phyloP scores from a whole-genome alignment of 176 grass and related monocot species.

The Oryza meridionalis region DNA sequence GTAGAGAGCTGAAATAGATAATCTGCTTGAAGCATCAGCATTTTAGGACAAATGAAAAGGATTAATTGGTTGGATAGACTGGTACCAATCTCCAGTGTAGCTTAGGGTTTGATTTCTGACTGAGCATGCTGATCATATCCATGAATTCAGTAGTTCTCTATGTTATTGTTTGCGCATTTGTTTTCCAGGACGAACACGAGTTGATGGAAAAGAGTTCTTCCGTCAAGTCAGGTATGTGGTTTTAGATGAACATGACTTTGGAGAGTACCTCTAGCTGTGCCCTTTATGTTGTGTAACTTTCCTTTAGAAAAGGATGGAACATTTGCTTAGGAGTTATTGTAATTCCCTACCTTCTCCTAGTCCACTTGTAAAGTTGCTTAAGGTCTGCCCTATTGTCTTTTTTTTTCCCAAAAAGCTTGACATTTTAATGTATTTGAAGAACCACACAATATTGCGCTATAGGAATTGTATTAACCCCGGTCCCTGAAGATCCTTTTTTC shows the following conservation, averaged over 20 bases:
- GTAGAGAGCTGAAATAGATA: not conserved
- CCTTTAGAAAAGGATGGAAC: not conserved
- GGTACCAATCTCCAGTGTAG: no score
- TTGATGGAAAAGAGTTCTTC: constrained; percentile 99
- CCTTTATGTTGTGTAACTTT: not conserved
- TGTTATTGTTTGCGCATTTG: constrained; percentile 27
- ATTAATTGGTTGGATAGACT: not conserved
- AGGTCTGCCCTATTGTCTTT: not conserved
- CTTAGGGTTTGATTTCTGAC: not conserved
- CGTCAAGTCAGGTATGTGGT: constrained; percentile 82
- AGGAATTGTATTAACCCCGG: not conserved
- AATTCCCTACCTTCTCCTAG: not conserved
- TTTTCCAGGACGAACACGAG: constrained; percentile 69
- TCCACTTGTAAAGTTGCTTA: constrained; percentile 7
- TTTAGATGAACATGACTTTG: constrained; percentile 11
- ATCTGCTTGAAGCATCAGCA: not conserved
- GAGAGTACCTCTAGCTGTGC: not conserved
- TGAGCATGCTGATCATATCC: not conserved
- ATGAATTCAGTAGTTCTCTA: not conserved
- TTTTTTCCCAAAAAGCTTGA: not conserved
- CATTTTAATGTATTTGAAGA: constrained; percentile 12
- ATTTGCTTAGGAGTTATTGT: constrained; percentile 15
- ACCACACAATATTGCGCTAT: not conserved
- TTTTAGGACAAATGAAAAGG: not conserved
- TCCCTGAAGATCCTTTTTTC: not conserved